Percentiles rank a stretch among this genome's conserved stretches.
These are phyloP conservation scores for Syzygium oleosum DNA, from an alignment of 345 rosid species.

Conservation along the genomic window DNA sequence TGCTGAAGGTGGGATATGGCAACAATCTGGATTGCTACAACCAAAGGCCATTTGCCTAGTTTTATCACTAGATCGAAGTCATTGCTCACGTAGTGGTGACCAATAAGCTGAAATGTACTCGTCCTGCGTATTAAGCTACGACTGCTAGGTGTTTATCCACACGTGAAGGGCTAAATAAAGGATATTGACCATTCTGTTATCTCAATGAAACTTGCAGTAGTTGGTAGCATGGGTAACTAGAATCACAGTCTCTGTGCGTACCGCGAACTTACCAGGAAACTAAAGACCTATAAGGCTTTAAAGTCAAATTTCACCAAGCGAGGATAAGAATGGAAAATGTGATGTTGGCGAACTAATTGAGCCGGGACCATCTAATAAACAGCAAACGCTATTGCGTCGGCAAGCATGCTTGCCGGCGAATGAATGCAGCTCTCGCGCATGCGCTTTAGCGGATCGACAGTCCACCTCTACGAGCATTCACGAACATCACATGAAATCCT, in stretches of 20 bases:
- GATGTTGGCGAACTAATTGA: neutral
- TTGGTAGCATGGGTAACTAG: neutral
- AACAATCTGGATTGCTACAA: slow-evolving; percentile 2
- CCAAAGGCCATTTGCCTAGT: slow-evolving; percentile 7
- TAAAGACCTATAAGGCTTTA: neutral
- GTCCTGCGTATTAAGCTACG: neutral
- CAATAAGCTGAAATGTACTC: neutral
- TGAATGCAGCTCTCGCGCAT: neutral
- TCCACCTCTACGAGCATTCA: neutral
- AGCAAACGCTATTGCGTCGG: neutral
- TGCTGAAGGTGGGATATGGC: slow-evolving; percentile 5
- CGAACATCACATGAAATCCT: neutral
- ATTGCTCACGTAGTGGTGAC: neutral
- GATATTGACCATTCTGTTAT: neutral
- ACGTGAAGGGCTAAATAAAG: neutral
- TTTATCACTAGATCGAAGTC: neutral
- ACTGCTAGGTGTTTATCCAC: neutral
- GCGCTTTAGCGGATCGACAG: neutral
- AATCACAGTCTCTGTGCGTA: neutral
- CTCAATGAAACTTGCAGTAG: neutral
- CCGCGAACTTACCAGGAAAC: neutral
- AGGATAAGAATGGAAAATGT: neutral
- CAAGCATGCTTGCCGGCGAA: neutral
- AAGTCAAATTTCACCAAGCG: neutral
- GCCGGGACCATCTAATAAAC: neutral